Percentiles rank a stretch among this genome's conserved stretches.
These are phyloP conservation scores for Xerocomellus dryophilus DNA, from an alignment of 768 basidiomycete genomes.

Conservation along the genomic window DNA sequence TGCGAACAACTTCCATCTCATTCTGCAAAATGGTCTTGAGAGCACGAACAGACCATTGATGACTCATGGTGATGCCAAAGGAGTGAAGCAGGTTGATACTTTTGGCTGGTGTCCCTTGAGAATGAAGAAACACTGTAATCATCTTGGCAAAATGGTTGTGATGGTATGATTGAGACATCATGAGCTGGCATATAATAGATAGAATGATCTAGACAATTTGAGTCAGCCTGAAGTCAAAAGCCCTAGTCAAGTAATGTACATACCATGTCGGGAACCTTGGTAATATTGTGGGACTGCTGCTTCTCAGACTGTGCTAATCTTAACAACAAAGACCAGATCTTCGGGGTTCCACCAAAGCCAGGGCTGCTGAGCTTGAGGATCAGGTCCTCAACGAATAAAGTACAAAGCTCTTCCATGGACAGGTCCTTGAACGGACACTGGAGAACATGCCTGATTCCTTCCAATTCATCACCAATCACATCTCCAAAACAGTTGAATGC, in stretches of 20 bases:
- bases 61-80: neutral
- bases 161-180: neutral
- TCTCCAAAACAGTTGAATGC: neutral
- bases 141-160: neutral
- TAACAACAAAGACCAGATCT: neutral
- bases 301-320: no score
- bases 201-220: neutral
- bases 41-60: neutral
- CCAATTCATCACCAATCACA: neutral
- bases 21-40: no score
- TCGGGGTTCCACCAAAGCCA: neutral
- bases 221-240: no score
- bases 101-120: neutral
- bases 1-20: no score
- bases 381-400: neutral
- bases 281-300: no score
- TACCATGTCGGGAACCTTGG: no score
- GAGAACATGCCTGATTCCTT: neutral
- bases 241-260: no score
- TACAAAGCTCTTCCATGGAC: neutral
- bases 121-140: neutral
- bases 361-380: neutral
- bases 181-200: neutral
- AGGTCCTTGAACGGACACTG: neutral
- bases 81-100: neutral